Conservation (phyloP, 1,284 basidiomycete genomes). For the Ceratobasidium sp. region DNA sequence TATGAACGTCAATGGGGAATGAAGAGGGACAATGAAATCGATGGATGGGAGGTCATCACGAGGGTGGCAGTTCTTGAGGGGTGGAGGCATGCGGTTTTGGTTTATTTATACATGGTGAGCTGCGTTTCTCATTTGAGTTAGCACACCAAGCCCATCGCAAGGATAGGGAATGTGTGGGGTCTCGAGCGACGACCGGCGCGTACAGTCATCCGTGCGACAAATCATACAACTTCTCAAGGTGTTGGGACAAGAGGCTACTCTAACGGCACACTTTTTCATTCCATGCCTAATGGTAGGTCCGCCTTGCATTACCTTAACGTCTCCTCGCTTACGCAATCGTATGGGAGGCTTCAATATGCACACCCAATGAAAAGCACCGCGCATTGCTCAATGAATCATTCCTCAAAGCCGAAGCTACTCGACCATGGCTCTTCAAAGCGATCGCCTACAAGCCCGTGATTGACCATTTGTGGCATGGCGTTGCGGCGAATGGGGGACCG, state of each 20-base stretch:
- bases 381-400: neutral
- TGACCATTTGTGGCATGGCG: slow-evolving; percentile 18
- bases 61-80: slow-evolving; percentile 10
- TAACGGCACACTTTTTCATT: slow-evolving; percentile 9
- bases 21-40: too few species aligned
- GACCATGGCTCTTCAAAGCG: neutral
- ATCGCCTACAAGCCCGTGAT: neutral
- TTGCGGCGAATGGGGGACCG: neutral
- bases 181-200: neutral
- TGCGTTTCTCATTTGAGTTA: neutral
- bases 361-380: slow-evolving; percentile 9
- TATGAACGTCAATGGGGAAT: too few species aligned
- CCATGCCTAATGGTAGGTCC: slow-evolving; percentile 25
- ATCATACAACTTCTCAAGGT: slow-evolving; percentile 13
- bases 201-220: slow-evolving; percentile 2
- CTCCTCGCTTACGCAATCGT: neutral
- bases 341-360: neutral
- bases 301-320: neutral
- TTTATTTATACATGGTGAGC: slow-evolving; percentile 16
- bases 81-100: slow-evolving; percentile 2
- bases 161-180: slow-evolving; percentile 2
- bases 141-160: neutral
- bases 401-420: neutral
- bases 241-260: neutral
- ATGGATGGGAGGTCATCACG: too few species aligned